These are phyloP conservation scores for Leccinum rimulosum DNA, from an alignment of 768 basidiomycete species.

Conservation along the genomic window DNA sequence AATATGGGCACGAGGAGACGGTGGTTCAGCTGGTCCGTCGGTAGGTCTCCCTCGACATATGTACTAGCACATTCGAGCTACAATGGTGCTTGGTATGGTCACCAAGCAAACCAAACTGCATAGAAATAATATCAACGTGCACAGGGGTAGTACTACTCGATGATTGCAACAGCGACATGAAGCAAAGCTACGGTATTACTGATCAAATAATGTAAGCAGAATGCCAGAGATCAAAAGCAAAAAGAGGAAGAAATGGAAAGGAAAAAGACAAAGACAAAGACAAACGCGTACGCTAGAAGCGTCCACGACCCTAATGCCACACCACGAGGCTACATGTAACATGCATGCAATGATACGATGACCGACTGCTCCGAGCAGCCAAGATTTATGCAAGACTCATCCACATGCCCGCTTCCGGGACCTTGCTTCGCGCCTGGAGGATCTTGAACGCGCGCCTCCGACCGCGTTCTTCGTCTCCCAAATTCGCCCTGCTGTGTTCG, in stretches of 20 bases:
- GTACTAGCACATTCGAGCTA: not conserved
- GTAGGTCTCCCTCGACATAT: not conserved
- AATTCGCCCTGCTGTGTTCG: constrained; percentile 20
- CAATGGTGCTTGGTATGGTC: not conserved
- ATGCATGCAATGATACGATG: constrained; percentile 1
- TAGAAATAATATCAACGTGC: constrained; percentile 11
- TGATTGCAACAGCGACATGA: constrained; percentile 29
- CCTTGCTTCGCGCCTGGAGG: constrained; percentile 61
- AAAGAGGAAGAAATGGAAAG: not conserved
- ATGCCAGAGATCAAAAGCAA: not conserved
- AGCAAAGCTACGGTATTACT: constrained; percentile 29
- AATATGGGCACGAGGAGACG: not conserved
- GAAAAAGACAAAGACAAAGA: constrained; percentile 2
- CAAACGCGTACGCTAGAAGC: constrained; percentile 8
- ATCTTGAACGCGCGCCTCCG: constrained; percentile 65
- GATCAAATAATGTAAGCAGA: constrained; percentile 30
- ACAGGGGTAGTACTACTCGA: constrained; percentile 10
- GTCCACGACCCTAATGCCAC: constrained; percentile 9
- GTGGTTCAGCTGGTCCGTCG: not conserved
- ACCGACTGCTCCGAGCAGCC: not conserved
- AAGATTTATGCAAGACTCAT: constrained; percentile 60
- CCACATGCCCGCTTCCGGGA: constrained; percentile 79
- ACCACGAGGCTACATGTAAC: not conserved
- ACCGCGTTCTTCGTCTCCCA: constrained; percentile 40
- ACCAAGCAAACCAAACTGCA: not conserved